A percentile compares a stretch with the other conserved stretches of the same genome.
Evolutionary conservation across 1,284 basidiomycete species (phyloP).

Genomic region (Ceratobasidium sp.): DNA sequence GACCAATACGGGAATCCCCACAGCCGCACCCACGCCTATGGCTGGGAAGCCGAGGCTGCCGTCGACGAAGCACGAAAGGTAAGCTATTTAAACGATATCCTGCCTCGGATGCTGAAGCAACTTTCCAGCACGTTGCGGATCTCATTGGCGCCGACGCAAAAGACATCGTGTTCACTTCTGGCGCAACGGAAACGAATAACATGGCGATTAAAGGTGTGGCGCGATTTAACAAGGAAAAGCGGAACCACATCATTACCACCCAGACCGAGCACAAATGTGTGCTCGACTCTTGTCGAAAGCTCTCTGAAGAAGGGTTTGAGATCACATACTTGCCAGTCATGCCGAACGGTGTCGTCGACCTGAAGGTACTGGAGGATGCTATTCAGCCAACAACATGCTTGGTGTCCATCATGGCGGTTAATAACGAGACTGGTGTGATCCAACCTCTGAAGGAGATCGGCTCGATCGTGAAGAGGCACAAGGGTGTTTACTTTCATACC

Average conservation of each 20-base stretch:
- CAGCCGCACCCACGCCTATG: constrained; percentile 97
- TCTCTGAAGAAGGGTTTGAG: constrained; percentile 97
- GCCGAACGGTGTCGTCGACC: constrained; percentile 83
- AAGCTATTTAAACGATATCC: constrained; percentile 47
- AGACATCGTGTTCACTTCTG: constrained; percentile 98
- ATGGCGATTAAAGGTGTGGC: constrained; percentile 98
- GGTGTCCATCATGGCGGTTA: constrained; percentile 98
- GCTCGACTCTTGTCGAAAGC: constrained; percentile 94
- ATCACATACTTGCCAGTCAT: constrained; percentile 97
- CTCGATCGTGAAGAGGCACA: constrained; percentile 79
- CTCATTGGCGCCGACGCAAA: constrained; percentile 95
- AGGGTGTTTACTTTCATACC: constrained; percentile 95
- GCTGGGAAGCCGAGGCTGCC: constrained; percentile 97
- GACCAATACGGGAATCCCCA: constrained; percentile 99
- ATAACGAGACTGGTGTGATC: constrained; percentile 99
- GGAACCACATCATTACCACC: constrained; percentile 89
- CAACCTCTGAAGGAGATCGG: constrained; percentile 98
- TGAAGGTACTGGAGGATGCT: constrained; percentile 80
- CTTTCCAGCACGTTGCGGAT: constrained; percentile 80
- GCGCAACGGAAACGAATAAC: constrained; percentile 98
- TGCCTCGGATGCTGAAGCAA: constrained; percentile 3
- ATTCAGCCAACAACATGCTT: constrained; percentile 86
- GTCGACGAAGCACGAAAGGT: constrained; percentile 92
- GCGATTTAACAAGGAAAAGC: constrained; percentile 91
- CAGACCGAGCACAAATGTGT: constrained; percentile 99